phyloP scores from a whole-genome alignment of 768 basidiomycete species.

The Steccherinum ochraceum region DNA sequence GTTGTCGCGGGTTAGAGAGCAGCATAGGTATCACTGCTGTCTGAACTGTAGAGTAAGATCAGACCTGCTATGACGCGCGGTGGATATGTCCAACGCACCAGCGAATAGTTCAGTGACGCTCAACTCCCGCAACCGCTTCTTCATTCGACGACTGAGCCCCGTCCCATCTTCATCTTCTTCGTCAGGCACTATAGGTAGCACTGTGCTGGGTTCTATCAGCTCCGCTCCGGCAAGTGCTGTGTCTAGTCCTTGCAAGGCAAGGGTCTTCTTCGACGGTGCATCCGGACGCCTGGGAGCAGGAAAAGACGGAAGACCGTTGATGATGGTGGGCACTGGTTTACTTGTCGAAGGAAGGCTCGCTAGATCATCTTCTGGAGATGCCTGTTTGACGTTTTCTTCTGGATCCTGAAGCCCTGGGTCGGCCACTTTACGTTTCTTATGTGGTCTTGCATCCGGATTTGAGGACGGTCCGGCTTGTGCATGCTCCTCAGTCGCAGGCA shows the following conservation, averaged over 20 bases:
- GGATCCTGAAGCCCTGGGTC: too few relatives aligned
- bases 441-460: too few relatives aligned
- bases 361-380: too few relatives aligned
- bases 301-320: conserved; percentile 54
- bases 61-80: not conserved
- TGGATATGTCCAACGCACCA: conserved; percentile 41
- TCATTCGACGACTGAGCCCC: conserved; percentile 53
- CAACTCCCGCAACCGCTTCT: conserved; percentile 59
- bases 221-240: conserved; percentile 64
- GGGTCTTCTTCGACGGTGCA: conserved; percentile 62
- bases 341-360: not conserved
- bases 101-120: conserved; percentile 88
- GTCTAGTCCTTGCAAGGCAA: conserved; percentile 77
- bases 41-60: conserved; percentile 56
- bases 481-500: conserved; percentile 7
- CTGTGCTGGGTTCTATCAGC: conserved; percentile 50
- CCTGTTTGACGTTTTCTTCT: too few relatives aligned
- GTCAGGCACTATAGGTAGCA: conserved; percentile 38
- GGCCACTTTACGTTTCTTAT: not conserved
- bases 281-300: conserved; percentile 61
- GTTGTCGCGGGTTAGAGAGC: conserved; percentile 35
- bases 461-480: too few relatives aligned
- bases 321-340: conserved; percentile 19
- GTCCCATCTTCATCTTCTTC: conserved; percentile 33
- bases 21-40: conserved; percentile 82